These are phyloP conservation scores for Rhodotorula toruloides DNA, from an alignment of 768 basidiomycete genomes.

Conservation along the genomic window DNA sequence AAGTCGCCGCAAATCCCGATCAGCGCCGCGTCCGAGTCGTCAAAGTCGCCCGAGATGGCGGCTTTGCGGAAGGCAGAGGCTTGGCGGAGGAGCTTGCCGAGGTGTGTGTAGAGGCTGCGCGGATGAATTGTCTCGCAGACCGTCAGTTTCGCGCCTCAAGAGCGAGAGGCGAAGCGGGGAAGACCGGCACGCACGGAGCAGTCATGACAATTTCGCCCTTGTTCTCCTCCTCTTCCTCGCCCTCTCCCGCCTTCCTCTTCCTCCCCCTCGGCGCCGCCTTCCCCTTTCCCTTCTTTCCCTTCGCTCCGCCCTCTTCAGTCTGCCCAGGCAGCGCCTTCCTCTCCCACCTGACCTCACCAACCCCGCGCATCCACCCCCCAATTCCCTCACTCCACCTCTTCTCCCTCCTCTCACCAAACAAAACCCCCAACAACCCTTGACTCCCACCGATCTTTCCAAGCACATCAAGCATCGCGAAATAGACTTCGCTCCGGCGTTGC, in stretches of 20 bases:
- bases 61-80: slow-evolving; percentile 54
- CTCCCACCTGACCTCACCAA: slow-evolving; percentile 51
- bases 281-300: background rate
- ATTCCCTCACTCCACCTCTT: slow-evolving; percentile 50
- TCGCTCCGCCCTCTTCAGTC: background rate
- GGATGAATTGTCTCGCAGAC: background rate
- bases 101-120: slow-evolving; percentile 49
- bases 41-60: slow-evolving; percentile 45
- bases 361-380: slow-evolving; percentile 54
- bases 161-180: slow-evolving; percentile 44
- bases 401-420: slow-evolving; percentile 51
- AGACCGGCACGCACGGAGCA: slow-evolving; percentile 45
- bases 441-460: slow-evolving; percentile 55
- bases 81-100: slow-evolving; percentile 56
- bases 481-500: slow-evolving; percentile 52
- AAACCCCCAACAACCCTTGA: slow-evolving; percentile 53
- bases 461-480: slow-evolving; percentile 54
- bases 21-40: slow-evolving; percentile 32
- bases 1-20: slow-evolving; percentile 47
- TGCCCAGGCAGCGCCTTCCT: background rate
- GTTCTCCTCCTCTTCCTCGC: background rate
- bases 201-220: slow-evolving; percentile 29
- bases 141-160: background rate
- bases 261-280: background rate
- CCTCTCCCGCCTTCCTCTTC: slow-evolving; percentile 13